Base-by-base conservation (phyloP, 2,329 filamentous ascomycete genomes). In the Chaetomiaceae sp. region DNA sequence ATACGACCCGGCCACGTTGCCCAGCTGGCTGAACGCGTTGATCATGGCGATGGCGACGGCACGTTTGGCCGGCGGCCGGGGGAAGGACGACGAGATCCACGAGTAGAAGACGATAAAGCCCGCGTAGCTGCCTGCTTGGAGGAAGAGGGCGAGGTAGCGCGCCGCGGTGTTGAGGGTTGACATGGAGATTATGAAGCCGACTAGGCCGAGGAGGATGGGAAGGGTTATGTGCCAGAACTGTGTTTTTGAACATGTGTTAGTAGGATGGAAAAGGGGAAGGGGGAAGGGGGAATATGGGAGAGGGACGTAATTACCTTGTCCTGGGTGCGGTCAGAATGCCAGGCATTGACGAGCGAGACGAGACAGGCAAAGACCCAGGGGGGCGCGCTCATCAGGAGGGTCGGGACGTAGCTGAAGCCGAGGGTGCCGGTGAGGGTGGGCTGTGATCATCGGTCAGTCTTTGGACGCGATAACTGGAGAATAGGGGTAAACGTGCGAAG, bases 151-250 rank as follows among this genome's bases (percentile, higher is more conserved):
- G 5, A 83, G 65, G 65, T 84, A 84, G 47, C 81, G 79, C 6
- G 78, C 80, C 2, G 78, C 79, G 1, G 75, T 67, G 61, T 80
- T 81, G 23, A 74, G 64, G 0, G 80, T 83, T 2, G 75, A 74
- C 76, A 83, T 83, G 68, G 74, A 76, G 61, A 84, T 83, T 64
- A 83, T 63, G 66, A 83, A 83, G 19, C 80, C 81, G 8, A 77
- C 60, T 1, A 81, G 64, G n/a, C 80, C 80, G 39, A 78, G 69
- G 38, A 71, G 54, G 39, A 83, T 77, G 4, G 80, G 80, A 4
- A 75, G 72, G 15, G 72, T 67, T 53, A 83, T 80, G 65, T 84
- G 81, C 72, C 77, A 81, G 67, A 81, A 82, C 72, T 80, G 23
- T 19, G n/a, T 15, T 14, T 6, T 19, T n/a, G n/a, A 1, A 15